A percentile compares a stretch with the other conserved stretches of the same genome.
Conservation (phyloP, 139 green algal species). For the Desmodesmus armatus region DNA sequence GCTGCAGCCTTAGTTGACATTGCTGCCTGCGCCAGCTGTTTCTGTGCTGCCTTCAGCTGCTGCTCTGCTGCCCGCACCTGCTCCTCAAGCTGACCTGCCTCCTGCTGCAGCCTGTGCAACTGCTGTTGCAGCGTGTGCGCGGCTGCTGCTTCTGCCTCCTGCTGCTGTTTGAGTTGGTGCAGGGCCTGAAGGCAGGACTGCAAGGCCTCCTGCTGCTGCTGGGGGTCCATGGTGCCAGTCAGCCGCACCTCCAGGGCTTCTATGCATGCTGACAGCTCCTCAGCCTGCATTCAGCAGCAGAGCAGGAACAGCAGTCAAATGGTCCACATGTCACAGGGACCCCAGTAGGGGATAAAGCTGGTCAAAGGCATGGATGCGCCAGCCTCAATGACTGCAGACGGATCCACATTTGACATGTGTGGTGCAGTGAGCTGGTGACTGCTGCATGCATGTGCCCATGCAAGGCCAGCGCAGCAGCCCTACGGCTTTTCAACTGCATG, state of each 20-base stretch:
- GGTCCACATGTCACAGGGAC: no score
- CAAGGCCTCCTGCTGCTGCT: conserved; percentile 19
- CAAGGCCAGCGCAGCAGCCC: no score
- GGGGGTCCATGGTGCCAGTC: no score
- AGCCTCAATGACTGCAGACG: neutral
- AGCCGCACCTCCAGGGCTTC: conserved; percentile 17
- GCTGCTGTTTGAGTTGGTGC: conserved; percentile 2
- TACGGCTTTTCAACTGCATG: no score
- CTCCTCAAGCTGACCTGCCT: neutral
- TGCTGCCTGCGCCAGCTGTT: neutral
- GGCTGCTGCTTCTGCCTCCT: neutral
- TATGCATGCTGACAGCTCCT: neutral
- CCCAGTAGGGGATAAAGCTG: no score
- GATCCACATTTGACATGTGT: neutral
- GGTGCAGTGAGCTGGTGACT: neutral
- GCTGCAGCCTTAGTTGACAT: neutral
- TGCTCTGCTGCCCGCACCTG: neutral
- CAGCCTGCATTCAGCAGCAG: neutral
- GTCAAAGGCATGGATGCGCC: neutral
- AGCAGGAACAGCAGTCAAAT: neutral
- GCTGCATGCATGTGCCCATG: neutral
- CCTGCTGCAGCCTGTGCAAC: conserved; percentile 11
- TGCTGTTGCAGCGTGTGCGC: neutral
- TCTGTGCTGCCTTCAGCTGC: neutral
- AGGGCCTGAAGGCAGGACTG: neutral